These are phyloP conservation scores for Rugosomyces carneus DNA, from an alignment of 1,284 basidiomycete genomes.

Conservation along the genomic window DNA sequence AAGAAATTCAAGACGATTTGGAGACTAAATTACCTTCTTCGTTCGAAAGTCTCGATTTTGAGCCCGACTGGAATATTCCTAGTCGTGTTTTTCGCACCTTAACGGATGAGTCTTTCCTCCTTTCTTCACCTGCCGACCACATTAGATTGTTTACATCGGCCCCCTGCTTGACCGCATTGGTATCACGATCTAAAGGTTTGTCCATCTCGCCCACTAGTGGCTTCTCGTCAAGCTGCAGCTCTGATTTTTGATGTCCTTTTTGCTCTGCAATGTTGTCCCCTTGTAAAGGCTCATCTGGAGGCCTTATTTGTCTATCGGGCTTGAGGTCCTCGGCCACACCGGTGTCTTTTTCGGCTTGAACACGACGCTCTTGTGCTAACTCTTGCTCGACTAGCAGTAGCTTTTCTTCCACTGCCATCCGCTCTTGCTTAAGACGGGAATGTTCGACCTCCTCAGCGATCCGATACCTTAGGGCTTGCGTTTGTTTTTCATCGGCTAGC, in stretches of 20 bases:
- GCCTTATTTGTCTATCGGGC: background rate
- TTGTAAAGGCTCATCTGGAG: slow-evolving; percentile 21
- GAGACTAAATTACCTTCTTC: slow-evolving; percentile 23
- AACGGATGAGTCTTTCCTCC: background rate
- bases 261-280: slow-evolving; percentile 15
- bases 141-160: background rate
- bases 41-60: slow-evolving; percentile 5
- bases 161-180: slow-evolving; percentile 1
- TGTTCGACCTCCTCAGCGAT: slow-evolving; percentile 27
- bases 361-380: slow-evolving; percentile 28
- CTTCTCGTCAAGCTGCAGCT: slow-evolving; percentile 16
- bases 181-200: background rate
- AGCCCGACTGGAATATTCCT: background rate
- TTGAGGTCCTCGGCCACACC: slow-evolving; percentile 12
- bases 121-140: slow-evolving; percentile 1
- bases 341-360: slow-evolving; percentile 22
- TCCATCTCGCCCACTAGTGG: background rate
- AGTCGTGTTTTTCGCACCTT: slow-evolving; percentile 1
- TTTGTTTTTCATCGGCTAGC: slow-evolving; percentile 24
- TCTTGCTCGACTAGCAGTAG: slow-evolving; percentile 29
- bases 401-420: slow-evolving; percentile 27
- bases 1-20: background rate
- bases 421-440: slow-evolving; percentile 22
- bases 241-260: slow-evolving; percentile 1
- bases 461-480: slow-evolving; percentile 25